phyloP scores from a whole-genome alignment of 2,329 filamentous ascomycete species.

The Verticillium zaregamsianum region DNA sequence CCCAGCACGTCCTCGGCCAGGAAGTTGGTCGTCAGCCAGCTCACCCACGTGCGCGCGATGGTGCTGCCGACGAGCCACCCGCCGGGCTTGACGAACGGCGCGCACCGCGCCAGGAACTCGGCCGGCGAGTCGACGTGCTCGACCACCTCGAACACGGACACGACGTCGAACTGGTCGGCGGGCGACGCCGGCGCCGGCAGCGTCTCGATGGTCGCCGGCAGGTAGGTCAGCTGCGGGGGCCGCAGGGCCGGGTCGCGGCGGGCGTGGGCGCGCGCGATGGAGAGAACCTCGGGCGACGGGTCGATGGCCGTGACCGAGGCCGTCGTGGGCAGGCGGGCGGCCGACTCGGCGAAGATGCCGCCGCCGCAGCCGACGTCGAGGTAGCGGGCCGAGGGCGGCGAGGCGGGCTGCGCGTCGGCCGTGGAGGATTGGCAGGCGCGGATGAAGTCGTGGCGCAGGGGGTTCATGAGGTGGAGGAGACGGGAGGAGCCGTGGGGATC shows the following conservation, averaged over 20 bases:
- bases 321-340: conserved; percentile 64
- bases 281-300: conserved; percentile 68
- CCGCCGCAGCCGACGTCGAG: conserved; percentile 95
- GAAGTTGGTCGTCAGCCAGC: conserved; percentile 89
- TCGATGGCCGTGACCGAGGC: conserved; percentile 70
- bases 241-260: conserved; percentile 66
- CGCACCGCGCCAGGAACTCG: conserved; percentile 66
- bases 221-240: conserved; percentile 61
- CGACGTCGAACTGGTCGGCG: conserved; percentile 64
- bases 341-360: conserved; percentile 91
- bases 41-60: conserved; percentile 83
- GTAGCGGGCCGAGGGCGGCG: conserved; percentile 42
- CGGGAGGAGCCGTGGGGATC: conserved; percentile 74
- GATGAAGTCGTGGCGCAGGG: conserved; percentile 46
- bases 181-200: conserved; percentile 39
- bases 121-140: conserved; percentile 82
- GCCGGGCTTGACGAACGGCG: conserved; percentile 77
- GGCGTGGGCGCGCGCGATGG: conserved; percentile 72
- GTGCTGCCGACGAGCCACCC: conserved; percentile 93
- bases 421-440: conserved; percentile 20
- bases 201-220: conserved; percentile 73
- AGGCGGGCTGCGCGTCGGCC: conserved; percentile 30
- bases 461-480: conserved; percentile 4
- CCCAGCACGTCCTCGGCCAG: conserved; percentile 83
- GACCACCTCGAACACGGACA: conserved; percentile 89